Base-by-base conservation (phyloP, 257 asterid genomes). In the Lavandula angustifolia region DNA sequence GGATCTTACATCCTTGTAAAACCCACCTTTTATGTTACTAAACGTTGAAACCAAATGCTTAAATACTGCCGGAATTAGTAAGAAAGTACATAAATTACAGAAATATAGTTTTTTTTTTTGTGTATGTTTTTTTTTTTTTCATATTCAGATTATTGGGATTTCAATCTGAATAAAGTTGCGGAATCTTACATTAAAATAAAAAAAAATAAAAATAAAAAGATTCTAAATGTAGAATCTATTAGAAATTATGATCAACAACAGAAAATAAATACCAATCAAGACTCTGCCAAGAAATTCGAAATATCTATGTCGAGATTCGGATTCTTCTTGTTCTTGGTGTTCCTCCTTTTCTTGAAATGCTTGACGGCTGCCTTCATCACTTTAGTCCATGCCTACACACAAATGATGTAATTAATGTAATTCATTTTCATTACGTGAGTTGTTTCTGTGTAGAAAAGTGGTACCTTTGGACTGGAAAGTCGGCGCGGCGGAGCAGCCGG, bases 271-370 rank as follows among this genome's bases (percentile, higher is more conserved):
- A 35, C 51, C 69, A 37, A 64, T 67, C 61, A 59, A 46, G 58
- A 57, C 35, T 67, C 66, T 5, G 38, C 42, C 47, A 59, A 60
- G 34, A 53, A 64, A 55, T 65, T 69, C 38, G 78, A 43, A 27
- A 74, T 43, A 56, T 76, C 75, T 8, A 78, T 52, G 13, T 66
- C 77, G 46, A 71, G 65, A 54, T 49, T 59, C 7, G 70, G 27
- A 29, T 66, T 80, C 44, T 69, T 80, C 81, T 73, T 87, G 51
- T 69, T 80, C 81, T 73, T 87, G 51, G 60, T 75, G 54, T 38
- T 80, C 78, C 72, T 83, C 77, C 72, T 80, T 83, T 81, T 87
- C 86, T 89, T 89, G 86, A 90, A 83, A 49, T 82, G 82, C 70
- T 85, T 84, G 1, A 85, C 71, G 13, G 92, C 97, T 16, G 87